Conservation (phyloP, 805 yeast genomes). For the Pichia sporocuriosa region DNA sequence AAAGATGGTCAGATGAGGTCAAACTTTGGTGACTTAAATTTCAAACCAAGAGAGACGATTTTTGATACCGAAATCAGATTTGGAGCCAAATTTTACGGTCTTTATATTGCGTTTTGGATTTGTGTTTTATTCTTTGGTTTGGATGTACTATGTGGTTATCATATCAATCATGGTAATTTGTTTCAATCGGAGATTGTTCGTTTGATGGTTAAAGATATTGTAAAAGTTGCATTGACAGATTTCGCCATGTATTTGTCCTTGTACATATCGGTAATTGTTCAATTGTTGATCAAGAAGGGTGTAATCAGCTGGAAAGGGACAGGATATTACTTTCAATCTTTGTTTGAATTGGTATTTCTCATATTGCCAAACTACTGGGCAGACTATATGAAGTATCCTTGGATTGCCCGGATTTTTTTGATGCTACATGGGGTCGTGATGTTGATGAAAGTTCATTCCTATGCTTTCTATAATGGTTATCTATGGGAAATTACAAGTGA, state of each 20-base stretch:
- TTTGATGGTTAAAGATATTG: conserved; percentile 53
- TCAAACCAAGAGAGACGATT: conserved; percentile 38
- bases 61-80: conserved; percentile 44
- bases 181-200: conserved; percentile 48
- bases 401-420: conserved; percentile 87
- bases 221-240: conserved; percentile 69
- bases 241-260: conserved; percentile 62
- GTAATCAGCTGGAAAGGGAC: conserved; percentile 50
- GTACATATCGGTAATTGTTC: conserved; percentile 57
- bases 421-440: conserved; percentile 79
- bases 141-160: conserved; percentile 49
- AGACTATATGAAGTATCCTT: conserved; percentile 54
- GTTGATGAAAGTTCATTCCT: conserved; percentile 94
- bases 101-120: conserved; percentile 77
- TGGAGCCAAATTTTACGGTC: conserved; percentile 60
- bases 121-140: conserved; percentile 49
- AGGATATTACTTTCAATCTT: conserved; percentile 60
- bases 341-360: conserved; percentile 49
- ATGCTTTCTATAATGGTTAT: conserved; percentile 86
- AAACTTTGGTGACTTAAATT: conserved; percentile 48
- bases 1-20: conserved; percentile 37
- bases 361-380: conserved; percentile 50
- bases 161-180: conserved; percentile 37
- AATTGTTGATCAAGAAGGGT: conserved; percentile 40
- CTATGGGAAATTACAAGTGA: conserved; percentile 61